Evolutionary conservation across 192 early-diverging fungal genomes (phyloP).

Genomic region (Coemansia brasiliensis): DNA sequence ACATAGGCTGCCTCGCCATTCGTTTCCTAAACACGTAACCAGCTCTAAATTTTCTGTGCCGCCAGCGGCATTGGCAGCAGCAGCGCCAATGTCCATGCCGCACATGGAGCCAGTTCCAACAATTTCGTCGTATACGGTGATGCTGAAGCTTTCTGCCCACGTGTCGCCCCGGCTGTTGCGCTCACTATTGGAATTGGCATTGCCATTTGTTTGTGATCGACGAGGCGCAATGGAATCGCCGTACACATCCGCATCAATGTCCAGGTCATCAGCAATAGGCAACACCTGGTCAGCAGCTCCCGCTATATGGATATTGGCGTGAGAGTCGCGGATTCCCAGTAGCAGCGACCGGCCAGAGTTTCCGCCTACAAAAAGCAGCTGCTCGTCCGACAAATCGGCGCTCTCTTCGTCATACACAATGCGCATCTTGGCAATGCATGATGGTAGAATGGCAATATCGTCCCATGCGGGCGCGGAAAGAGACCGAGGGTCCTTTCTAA

Average conservation of each 20-base stretch:
- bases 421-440: slow-evolving; percentile 25
- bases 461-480: slow-evolving; percentile 30
- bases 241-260: slow-evolving; percentile 39
- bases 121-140: slow-evolving; percentile 76
- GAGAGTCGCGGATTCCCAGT: slow-evolving; percentile 20
- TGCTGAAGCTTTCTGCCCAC: slow-evolving; percentile 54
- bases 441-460: slow-evolving; percentile 33
- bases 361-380: slow-evolving; percentile 42
- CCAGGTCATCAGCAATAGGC: neutral
- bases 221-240: slow-evolving; percentile 11
- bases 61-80: slow-evolving; percentile 8
- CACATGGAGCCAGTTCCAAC: slow-evolving; percentile 76
- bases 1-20: slow-evolving; percentile 57
- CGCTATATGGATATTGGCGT: neutral
- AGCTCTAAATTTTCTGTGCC: slow-evolving; percentile 54
- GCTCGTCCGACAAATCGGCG: slow-evolving; percentile 9
- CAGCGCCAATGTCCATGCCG: slow-evolving; percentile 71
- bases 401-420: slow-evolving; percentile 19
- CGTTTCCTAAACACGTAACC: slow-evolving; percentile 62
- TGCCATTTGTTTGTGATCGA: slow-evolving; percentile 20
- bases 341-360: slow-evolving; percentile 38
- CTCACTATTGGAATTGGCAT: slow-evolving; percentile 19
- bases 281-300: neutral
- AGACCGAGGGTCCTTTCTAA: slow-evolving; percentile 1
- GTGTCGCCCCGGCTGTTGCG: slow-evolving; percentile 11